Conservation (phyloP, 2,329 filamentous ascomycete genomes). For the Aspergillus eucalypticola region DNA sequence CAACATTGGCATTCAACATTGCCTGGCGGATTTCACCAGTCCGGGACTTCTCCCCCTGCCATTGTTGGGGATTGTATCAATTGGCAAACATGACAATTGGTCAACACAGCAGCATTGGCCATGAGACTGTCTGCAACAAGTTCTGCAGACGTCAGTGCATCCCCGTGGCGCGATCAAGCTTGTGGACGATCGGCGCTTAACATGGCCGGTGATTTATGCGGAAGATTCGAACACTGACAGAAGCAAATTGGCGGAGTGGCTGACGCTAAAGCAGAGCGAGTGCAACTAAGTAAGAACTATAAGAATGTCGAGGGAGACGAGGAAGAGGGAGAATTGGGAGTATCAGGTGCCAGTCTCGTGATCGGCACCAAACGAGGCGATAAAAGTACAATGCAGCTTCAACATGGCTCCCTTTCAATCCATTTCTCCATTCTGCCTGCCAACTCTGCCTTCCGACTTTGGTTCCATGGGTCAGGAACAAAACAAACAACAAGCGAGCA, state of each 20-base stretch:
- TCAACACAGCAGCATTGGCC: background rate
- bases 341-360: background rate
- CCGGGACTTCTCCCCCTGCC: background rate
- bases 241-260: background rate
- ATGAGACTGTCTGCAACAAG: background rate
- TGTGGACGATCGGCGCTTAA: conserved; percentile 15
- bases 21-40: background rate
- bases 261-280: background rate
- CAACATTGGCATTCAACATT: background rate
- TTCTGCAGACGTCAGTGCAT: conserved; percentile 4
- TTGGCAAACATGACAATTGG: background rate
- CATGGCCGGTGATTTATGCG: background rate
- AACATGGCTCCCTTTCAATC: background rate
- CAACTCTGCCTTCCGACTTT: background rate
- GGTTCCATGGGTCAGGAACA: background rate
- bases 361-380: background rate
- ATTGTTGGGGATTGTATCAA: background rate
- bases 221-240: background rate
- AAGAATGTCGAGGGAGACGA: background rate
- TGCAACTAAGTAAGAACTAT: background rate
- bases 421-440: background rate
- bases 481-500: background rate
- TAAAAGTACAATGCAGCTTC: background rate
- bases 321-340: no score
- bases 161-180: conserved; percentile 5